Percentiles rank a stretch among this genome's conserved stretches.
These are phyloP conservation scores for Colletotrichum limetticola DNA, from an alignment of 2,329 filamentous ascomycete genomes.

Conservation along the genomic window DNA sequence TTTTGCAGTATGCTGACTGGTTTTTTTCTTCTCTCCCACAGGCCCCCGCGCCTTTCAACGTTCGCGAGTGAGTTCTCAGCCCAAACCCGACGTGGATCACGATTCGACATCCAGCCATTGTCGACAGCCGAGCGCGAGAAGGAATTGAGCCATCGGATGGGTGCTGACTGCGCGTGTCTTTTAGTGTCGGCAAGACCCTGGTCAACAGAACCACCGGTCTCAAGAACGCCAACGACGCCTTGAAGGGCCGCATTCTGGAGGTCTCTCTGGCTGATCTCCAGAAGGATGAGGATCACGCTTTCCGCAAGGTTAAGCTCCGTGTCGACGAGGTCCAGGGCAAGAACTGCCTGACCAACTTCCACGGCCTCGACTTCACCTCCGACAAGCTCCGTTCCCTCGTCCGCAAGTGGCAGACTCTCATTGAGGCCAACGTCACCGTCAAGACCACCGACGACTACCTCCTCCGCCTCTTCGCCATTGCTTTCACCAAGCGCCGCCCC, in stretches of 20 bases:
- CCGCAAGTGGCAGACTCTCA: conserved; percentile 99
- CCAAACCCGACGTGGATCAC: conserved; percentile 11
- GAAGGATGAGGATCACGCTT: conserved; percentile 99
- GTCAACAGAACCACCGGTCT: conserved; percentile 99
- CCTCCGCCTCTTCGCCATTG: conserved; percentile 97
- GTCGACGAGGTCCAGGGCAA: conserved; percentile 99
- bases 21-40: conserved; percentile 45
- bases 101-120: neutral
- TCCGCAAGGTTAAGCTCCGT: conserved; percentile 99
- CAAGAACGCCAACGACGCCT: conserved; percentile 99
- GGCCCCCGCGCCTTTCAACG: conserved; percentile 95
- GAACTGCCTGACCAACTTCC: conserved; percentile 99
- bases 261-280: conserved; percentile 98
- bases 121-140: neutral
- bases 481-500: conserved; percentile 98
- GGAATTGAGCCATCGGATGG: neutral
- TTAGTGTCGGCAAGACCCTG: conserved; percentile 98
- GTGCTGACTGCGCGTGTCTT: conserved; percentile 1
- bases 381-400: conserved; percentile 99
- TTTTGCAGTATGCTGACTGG: conserved; percentile 36
- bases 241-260: conserved; percentile 99
- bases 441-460: conserved; percentile 99
- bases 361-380: conserved; percentile 99
- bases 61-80: conserved; percentile 84
- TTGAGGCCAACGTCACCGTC: conserved; percentile 99